Evolutionary conservation across 306 rosid genomes (phyloP), one percentile per base, ranked within the genome.

Genomic region (Gynostemma pentaphyllum): DNA sequence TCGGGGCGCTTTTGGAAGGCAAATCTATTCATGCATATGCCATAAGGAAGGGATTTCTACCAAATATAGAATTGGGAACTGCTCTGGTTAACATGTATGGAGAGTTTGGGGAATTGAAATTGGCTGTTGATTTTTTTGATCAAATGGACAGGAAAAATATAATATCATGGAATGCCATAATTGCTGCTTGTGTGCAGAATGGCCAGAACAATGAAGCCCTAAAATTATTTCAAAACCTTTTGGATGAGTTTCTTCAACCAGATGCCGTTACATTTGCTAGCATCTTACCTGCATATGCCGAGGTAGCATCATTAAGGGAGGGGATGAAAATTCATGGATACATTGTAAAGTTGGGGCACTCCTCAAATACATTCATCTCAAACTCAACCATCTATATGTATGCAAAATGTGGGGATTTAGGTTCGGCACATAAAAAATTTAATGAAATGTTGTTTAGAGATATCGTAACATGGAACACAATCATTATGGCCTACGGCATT

Each of bases 401-500:
- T 64, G 84, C 81, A 41, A 76, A 80, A 64, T 72, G 76, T 48
- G 87, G 90, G 21, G 75, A 81, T 71, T 34, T 59, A 49, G 64
- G 49, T 41, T 66, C 66, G 5, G 83, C 81, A 2, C 54, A 29
- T 18, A 60, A 48, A 70, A 63, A 71, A 64, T 84, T 84, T 60
- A 72, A 76, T 61, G 53, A 40, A 39, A 84, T 81, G 65, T 23
- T 68, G 34, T 12, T 23, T 48, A 74, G 61, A 57, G 90, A 81
- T 74, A 66, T 76, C 16, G 67, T 79, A 67, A 69, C 90, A 9
- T 78, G 87, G 83, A 84, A 84, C 70, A 68, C 80, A 4, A 68
- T 79, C 36, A 72, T 84, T 9, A 84, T 81, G 81, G 86, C 86
- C 44, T 76, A 78, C 64, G 90, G 81, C 18, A 78, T 84, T 39